Percentiles rank a stretch among this genome's conserved stretches.
Evolutionary conservation across 2,329 filamentous ascomycete species (phyloP).

Genomic region (Amesomyces nigricolor): DNA sequence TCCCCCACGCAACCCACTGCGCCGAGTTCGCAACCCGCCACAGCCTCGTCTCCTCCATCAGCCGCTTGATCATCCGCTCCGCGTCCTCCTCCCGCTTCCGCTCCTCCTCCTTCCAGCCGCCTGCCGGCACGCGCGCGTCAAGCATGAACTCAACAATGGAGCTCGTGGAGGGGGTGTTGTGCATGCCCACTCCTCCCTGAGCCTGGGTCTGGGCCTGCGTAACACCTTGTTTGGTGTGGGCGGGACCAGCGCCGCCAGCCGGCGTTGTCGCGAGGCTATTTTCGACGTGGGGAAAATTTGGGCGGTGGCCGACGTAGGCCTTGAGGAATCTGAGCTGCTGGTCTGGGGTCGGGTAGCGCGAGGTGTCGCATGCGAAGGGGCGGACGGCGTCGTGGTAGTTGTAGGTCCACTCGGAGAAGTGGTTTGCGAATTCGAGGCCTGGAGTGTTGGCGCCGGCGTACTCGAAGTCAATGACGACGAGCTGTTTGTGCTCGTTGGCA

Average conservation of each 20-base stretch:
- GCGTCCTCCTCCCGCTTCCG: conserved; percentile 55
- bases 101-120: conserved; percentile 56
- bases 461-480: conserved; percentile 97
- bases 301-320: conserved; percentile 78
- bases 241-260: no score
- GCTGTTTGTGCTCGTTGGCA: conserved; percentile 89
- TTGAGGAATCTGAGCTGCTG: conserved; percentile 82
- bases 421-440: conserved; percentile 91
- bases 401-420: conserved; percentile 98
- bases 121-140: conserved; percentile 59
- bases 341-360: conserved; percentile 67
- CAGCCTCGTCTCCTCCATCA: conserved; percentile 72
- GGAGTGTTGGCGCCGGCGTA: conserved; percentile 86
- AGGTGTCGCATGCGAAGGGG: conserved; percentile 62
- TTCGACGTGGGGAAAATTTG: conserved; percentile 51
- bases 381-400: conserved; percentile 76
- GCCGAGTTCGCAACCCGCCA: conserved; percentile 88
- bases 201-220: conserved; percentile 30
- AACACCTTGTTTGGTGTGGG: conserved; percentile 36
- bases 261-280: not conserved
- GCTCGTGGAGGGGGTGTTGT: conserved; percentile 34
- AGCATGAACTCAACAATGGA: conserved; percentile 71
- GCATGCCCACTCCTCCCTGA: not conserved
- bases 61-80: conserved; percentile 61
- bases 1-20: conserved; percentile 92